Percentiles rank a stretch among this genome's conserved stretches.
Conservation (phyloP, 371 early-diverging fungal species). For the Capillidium heterosporum region DNA sequence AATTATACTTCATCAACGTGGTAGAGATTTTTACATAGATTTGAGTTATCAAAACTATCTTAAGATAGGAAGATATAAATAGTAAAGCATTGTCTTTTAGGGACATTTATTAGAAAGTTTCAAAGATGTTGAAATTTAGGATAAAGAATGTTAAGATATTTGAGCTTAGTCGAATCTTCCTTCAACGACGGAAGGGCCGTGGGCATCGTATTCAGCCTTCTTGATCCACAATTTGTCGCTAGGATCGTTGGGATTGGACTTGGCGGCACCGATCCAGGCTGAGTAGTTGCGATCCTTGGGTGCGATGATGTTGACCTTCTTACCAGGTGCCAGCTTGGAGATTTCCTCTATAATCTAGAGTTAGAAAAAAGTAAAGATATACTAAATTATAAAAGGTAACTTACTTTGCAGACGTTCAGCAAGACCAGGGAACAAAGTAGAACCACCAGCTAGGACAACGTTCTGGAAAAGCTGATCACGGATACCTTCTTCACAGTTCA, state of each 20-base stretch:
- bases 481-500: conserved; percentile 96
- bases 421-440: conserved; percentile 92
- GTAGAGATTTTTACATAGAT: too few species aligned
- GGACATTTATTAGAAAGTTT: too few species aligned
- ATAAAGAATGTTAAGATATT: too few species aligned
- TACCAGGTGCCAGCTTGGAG: conserved; percentile 92
- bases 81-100: too few species aligned
- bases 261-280: conserved; percentile 99
- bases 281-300: conserved; percentile 99
- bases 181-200: conserved; percentile 93
- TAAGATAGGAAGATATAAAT: too few species aligned
- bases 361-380: background rate
- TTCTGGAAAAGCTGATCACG: conserved; percentile 93
- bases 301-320: conserved; percentile 99
- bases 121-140: too few species aligned
- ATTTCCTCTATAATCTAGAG: conserved; percentile 54
- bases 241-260: conserved; percentile 87
- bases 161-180: too few species aligned
- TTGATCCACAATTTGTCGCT: conserved; percentile 80
- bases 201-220: conserved; percentile 94
- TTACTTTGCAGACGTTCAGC: conserved; percentile 17
- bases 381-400: background rate
- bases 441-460: conserved; percentile 90
- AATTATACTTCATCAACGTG: too few species aligned
- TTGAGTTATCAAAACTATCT: too few species aligned